Evolutionary conservation across 768 basidiomycete species (phyloP), one percentile per base, ranked within the genome.

Genomic region (Paxillus ammoniavirescens): DNA sequence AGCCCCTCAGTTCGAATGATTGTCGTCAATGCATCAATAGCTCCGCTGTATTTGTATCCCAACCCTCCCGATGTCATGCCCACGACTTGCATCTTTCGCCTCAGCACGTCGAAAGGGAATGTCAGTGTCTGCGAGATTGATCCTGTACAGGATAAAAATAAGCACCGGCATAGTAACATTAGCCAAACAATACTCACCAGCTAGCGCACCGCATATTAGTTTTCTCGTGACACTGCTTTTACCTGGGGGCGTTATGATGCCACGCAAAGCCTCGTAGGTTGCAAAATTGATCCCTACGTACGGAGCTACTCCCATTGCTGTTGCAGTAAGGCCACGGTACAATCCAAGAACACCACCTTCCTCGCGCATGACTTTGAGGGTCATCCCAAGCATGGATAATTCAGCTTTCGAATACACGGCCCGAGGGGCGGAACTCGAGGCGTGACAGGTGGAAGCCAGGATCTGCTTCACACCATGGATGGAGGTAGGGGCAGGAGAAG

Each of bases 61-160:
- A 82, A 65, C 12, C 78, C 75, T 15, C 79, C 80, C 12, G 73
- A 76, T 61, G 80, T 72, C 84, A 94, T 87, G 12, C 92, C 92
- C 5, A 84, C 80, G 54, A 96, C 91, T 69, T 98, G 96, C 88
- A 98, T 93, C 77, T 98, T 96, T 56, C 96, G 81, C 44, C 96
- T 80, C 54, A 98, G 71, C 5, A 98, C 91, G 68, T 99, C 96
- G 63, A 97, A 91, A 8, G 96, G 96, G 68, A 96, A 98, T 5
- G 95, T 98, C 61, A 98, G 71, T 47, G 93, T 92, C 70, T 98
- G 93, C 12, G 93, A 94, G 59, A 96, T 87, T 23, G 87, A 84
- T n/a, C 92, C 92, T 82, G 72, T 28, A 23, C 50, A 21, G 23
- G 23, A 49, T 47, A 23, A 9, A 41, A 55, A 47, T 60, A n/a